A percentile compares a stretch with the other conserved stretches of the same genome.
Evolutionary conservation across 352 stramenopile genomes (phyloP).

Genomic region (Phytopythium vexans): DNA sequence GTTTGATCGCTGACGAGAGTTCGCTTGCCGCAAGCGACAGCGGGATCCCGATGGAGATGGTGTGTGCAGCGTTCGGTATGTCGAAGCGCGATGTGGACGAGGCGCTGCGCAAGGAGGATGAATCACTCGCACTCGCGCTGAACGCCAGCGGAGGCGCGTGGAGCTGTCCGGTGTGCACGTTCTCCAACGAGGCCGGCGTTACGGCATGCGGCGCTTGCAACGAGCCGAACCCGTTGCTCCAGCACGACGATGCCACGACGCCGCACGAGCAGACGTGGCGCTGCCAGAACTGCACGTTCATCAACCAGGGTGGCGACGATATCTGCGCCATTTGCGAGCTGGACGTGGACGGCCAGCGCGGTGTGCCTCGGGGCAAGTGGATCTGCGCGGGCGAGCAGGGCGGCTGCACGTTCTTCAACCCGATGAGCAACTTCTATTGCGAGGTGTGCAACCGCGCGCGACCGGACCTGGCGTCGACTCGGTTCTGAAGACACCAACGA

Average conservation of each 20-base stretch:
- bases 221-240: slow-evolving; percentile 49
- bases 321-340: slow-evolving; percentile 82
- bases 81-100: slow-evolving; percentile 46
- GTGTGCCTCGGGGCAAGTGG: slow-evolving; percentile 82
- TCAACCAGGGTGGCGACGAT: slow-evolving; percentile 72
- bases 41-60: slow-evolving; percentile 55
- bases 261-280: slow-evolving; percentile 65
- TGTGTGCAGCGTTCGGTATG: slow-evolving; percentile 71
- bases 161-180: slow-evolving; percentile 78
- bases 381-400: slow-evolving; percentile 80
- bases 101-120: slow-evolving; percentile 48
- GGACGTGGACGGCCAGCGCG: slow-evolving; percentile 70
- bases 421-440: slow-evolving; percentile 81
- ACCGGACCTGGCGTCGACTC: slow-evolving; percentile 63
- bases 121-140: slow-evolving; percentile 13
- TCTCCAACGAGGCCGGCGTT: slow-evolving; percentile 48
- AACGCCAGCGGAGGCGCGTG: slow-evolving; percentile 26
- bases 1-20: slow-evolving; percentile 56
- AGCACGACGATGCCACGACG: slow-evolving; percentile 11
- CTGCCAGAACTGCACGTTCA: slow-evolving; percentile 84
- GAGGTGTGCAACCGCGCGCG: slow-evolving; percentile 88
- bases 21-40: slow-evolving; percentile 39
- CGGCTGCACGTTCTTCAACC: slow-evolving; percentile 88
- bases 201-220: slow-evolving; percentile 54
- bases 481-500: slow-evolving; percentile 45